A percentile compares a stretch with the other conserved stretches of the same genome.
Evolutionary conservation across 2,329 filamentous ascomycete species (phyloP).

Genomic region (Allantophomopsis lycopodina): DNA sequence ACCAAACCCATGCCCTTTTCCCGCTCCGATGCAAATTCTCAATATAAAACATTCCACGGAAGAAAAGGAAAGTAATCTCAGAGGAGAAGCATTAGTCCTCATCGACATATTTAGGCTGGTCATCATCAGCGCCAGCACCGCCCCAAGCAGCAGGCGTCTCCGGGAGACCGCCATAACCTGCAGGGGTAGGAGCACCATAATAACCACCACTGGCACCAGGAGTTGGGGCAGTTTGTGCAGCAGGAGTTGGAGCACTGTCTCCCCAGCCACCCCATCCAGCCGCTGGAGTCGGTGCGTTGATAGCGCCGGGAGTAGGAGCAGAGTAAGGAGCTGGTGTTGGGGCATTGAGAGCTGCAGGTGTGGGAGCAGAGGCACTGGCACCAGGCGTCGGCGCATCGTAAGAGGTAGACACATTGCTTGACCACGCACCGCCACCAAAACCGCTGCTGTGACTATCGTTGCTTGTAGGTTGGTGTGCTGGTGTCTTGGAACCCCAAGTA

Average conservation of each 20-base stretch:
- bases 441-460: conserved; percentile 19
- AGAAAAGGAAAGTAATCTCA: too few species aligned
- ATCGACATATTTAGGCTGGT: conserved; percentile 26
- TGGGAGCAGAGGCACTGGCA: conserved; percentile 33
- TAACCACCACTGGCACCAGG: conserved; percentile 32
- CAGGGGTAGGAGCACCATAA: conserved; percentile 49
- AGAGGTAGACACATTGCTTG: conserved; percentile 19
- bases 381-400: conserved; percentile 63
- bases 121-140: conserved; percentile 20
- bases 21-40: too few species aligned
- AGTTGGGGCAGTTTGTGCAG: conserved; percentile 52
- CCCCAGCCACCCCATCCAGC: conserved; percentile 10
- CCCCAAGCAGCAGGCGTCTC: conserved; percentile 44
- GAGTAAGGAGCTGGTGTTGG: conserved; percentile 30
- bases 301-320: conserved; percentile 18
- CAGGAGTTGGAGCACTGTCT: conserved; percentile 55
- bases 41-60: too few species aligned
- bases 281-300: conserved; percentile 14
- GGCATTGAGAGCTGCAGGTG: conserved; percentile 32
- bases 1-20: too few species aligned
- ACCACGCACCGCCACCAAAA: conserved; percentile 11
- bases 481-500: conserved; percentile 53
- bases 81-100: neutral
- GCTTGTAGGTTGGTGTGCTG: conserved; percentile 40
- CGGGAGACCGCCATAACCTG: conserved; percentile 36